Percentiles rank a stretch among this genome's conserved stretches.
Evolutionary conservation across 2,329 filamentous ascomycete species (phyloP).

Genomic region (Alternaria postmessia): DNA sequence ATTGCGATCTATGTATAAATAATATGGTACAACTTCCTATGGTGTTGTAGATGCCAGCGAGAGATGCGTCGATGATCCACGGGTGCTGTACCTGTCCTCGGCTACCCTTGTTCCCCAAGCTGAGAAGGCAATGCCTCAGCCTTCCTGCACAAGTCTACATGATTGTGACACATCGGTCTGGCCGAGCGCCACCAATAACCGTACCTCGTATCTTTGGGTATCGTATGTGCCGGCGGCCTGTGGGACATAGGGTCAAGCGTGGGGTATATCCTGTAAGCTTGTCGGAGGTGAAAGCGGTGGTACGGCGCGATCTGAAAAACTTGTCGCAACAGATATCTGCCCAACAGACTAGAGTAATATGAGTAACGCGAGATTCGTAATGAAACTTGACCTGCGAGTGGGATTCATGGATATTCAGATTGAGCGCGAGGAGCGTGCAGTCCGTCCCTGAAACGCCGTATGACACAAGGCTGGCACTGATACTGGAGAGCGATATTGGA

Average conservation of each 20-base stretch:
- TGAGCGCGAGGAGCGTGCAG: not conserved
- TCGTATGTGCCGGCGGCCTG: not conserved
- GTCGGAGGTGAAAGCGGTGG: not conserved
- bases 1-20: not conserved
- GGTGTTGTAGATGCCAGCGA: not conserved
- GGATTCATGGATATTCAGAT: not conserved
- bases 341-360: not conserved
- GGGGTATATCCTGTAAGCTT: not conserved
- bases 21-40: not conserved
- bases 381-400: not conserved
- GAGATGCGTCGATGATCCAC: not conserved
- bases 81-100: not conserved
- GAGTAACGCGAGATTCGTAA: not conserved
- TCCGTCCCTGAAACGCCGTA: not conserved
- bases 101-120: not conserved
- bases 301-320: not conserved
- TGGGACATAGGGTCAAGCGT: not conserved
- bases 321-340: not conserved
- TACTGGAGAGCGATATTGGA: not conserved
- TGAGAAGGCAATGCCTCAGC: not conserved
- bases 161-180: constrained; percentile 5
- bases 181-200: constrained; percentile 14
- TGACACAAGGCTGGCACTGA: not conserved
- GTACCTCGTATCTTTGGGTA: not conserved
- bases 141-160: not conserved